These are phyloP conservation scores for Austroboletus niveus DNA, from an alignment of 1,284 basidiomycete genomes.

Conservation along the genomic window DNA sequence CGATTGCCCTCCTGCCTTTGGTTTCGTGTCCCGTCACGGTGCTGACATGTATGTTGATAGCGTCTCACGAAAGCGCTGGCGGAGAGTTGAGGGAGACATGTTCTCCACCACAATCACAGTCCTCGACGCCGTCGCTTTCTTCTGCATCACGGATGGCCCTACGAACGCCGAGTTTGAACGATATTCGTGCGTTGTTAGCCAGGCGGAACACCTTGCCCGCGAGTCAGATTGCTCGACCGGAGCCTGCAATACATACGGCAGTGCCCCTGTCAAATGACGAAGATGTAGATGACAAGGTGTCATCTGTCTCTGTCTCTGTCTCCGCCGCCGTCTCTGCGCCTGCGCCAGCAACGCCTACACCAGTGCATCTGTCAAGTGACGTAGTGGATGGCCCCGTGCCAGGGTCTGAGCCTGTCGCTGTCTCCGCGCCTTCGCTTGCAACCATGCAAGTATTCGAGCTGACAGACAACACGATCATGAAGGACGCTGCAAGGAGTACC, in stretches of 20 bases:
- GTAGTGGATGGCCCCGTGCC: background rate
- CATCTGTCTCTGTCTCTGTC: no score
- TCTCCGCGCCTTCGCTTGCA: background rate
- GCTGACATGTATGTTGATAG: no score
- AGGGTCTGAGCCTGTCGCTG: background rate
- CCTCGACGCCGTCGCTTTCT: background rate
- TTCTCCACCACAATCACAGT: background rate
- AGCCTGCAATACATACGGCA: no score
- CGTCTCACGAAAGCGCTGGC: no score
- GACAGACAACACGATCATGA: background rate
- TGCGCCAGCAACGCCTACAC: background rate
- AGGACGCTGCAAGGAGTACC: background rate
- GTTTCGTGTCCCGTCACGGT: no score
- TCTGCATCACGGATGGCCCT: background rate
- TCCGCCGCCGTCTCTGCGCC: no score
- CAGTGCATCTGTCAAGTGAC: background rate
- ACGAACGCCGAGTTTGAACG: slow-evolving; percentile 17
- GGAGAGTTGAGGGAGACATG: background rate
- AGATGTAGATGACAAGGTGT: no score
- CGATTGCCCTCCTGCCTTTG: no score
- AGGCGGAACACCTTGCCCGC: slow-evolving; percentile 3
- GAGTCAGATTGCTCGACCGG: background rate
- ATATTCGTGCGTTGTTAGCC: slow-evolving; percentile 16
- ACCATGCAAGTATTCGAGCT: background rate
- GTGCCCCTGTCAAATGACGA: no score